Evolutionary conservation across 768 basidiomycete species (phyloP), one percentile per base, ranked within the genome.

Genomic region (Amanita subjunquillea): DNA sequence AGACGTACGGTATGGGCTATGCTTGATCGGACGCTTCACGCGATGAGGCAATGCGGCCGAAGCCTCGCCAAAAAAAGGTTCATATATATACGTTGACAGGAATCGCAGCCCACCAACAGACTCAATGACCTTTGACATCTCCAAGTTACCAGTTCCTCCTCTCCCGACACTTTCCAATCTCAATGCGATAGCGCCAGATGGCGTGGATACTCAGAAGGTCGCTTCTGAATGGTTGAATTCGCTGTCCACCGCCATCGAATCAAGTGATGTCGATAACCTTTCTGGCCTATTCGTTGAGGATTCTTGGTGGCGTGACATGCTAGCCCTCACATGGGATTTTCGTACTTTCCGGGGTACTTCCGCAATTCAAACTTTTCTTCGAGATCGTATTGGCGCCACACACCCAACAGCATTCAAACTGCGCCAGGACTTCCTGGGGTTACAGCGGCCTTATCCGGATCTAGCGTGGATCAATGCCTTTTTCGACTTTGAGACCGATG

Each of bases 261-360:
- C 49, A 4, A 54, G 43, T 27, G 39, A 65, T 52, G 54, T 53
- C 25, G 60, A 56, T 2, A 55, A 22, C 6, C 17, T 64, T 4
- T 22, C 53, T 25, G 39, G 42, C 4, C 55, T 68, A 17, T 59
- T 69, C 25, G 55, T 59, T 1, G 57, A 63, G 3, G 60, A 63
- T n/a, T 59, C 63, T 3, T 63, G 68, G 51, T 81, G 79, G 80
- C 68, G 76, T 20, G 81, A 82, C 58, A 66, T 74, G 29, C 59
- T 78, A 12, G 63, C 75, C 1, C 62, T 80, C 40, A 81, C 82
- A 0, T 79, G 74, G 72, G 69, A 76, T 48, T 3, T 62, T 80
- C 42, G 47, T 37, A 48, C 47, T 34, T 48, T 48, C 80, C 80
- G 0, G 77, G 74, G 72, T 67, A 76, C 58, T 69, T 82, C 57